Conservation (phyloP, 148 eudicot species). For the Cornus controversa region DNA sequence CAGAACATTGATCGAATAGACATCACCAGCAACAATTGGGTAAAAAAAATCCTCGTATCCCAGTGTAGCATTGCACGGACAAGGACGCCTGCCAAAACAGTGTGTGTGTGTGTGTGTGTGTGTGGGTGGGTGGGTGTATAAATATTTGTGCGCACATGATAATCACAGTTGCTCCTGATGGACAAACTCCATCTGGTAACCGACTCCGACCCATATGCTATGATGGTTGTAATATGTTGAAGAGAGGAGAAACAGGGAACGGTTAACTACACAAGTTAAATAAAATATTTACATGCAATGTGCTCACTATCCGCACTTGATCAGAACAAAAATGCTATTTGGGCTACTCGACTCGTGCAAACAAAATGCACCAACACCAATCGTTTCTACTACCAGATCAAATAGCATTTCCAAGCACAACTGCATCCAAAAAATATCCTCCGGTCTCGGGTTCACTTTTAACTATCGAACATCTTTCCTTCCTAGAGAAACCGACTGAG, state of each 20-base stretch:
- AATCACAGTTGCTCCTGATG: background rate
- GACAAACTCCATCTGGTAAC: background rate
- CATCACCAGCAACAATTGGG: no score
- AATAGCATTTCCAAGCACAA: no score
- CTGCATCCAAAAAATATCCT: background rate
- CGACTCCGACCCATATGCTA: background rate
- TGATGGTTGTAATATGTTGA: background rate
- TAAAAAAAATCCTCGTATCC: no score
- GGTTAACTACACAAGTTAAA: background rate
- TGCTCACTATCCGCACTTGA: conserved; percentile 5
- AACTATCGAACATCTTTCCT: background rate
- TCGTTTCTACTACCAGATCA: background rate
- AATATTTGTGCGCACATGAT: background rate
- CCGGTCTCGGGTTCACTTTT: background rate
- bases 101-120: no score
- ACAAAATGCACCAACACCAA: background rate
- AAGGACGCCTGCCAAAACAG: no score
- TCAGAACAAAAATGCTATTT: conserved; percentile 10
- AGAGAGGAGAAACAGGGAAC: background rate
- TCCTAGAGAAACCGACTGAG: conserved; percentile 1
- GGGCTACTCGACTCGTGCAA: background rate
- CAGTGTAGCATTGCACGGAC: background rate
- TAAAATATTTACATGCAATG: background rate
- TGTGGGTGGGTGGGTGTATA: no score
- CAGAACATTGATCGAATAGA: no score